Percentiles rank a stretch among this genome's conserved stretches.
Conservation (phyloP, 2,329 filamentous ascomycete genomes). For the Neofusicoccum laricinum region DNA sequence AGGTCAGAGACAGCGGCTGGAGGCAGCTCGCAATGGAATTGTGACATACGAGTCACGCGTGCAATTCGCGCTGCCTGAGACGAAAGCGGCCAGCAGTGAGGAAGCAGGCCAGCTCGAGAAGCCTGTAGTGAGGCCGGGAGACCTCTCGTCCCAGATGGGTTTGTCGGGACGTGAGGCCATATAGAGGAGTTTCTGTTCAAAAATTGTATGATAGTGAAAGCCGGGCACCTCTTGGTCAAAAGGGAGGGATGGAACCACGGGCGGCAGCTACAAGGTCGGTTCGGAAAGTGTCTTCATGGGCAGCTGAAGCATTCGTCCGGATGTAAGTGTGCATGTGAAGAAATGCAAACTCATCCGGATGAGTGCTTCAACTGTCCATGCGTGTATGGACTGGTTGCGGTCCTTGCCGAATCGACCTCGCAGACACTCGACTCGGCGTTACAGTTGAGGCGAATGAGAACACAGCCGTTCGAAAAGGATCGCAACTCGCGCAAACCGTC, state of each 20-base stretch:
- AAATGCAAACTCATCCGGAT: too few relatives aligned
- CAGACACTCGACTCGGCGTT: too few relatives aligned
- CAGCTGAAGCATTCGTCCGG: too few relatives aligned
- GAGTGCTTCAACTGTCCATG: too few relatives aligned
- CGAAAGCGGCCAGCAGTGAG: neutral
- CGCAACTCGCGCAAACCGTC: too few relatives aligned
- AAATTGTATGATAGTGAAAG: conserved; percentile 3
- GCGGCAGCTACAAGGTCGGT: neutral
- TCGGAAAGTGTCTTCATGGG: too few relatives aligned
- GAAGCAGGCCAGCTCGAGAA: neutral
- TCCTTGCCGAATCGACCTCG: too few relatives aligned
- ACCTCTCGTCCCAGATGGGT: neutral
- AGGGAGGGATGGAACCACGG: neutral
- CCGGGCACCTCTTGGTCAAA: neutral
- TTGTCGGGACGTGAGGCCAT: neutral
- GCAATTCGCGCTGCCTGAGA: conserved; percentile 20
- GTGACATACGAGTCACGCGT: conserved; percentile 55
- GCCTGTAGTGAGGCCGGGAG: neutral
- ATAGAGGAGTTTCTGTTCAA: neutral
- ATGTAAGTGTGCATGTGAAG: too few relatives aligned
- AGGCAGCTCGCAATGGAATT: conserved; percentile 58
- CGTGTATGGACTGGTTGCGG: too few relatives aligned
- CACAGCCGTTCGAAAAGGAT: too few relatives aligned
- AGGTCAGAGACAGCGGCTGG: conserved; percentile 67
- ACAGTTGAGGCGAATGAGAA: too few relatives aligned